Evolutionary conservation across 495 filamentous ascomycete species (phyloP).

Genomic region (Penicillium chermesinum): DNA sequence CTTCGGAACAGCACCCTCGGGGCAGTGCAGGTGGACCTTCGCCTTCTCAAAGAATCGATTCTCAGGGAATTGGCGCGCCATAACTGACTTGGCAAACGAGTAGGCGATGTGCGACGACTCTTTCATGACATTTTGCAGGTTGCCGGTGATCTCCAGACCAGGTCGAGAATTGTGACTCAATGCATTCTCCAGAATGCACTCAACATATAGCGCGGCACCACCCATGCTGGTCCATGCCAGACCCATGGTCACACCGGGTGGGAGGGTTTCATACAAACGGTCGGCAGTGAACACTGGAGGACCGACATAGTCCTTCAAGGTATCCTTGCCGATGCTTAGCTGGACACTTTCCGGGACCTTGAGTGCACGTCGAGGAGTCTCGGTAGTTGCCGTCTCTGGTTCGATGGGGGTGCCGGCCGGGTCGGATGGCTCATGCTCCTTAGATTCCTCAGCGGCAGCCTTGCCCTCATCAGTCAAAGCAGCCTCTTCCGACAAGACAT

Average conservation of each 20-base stretch:
- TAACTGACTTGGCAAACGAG: constrained; percentile 85
- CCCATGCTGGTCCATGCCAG: constrained; percentile 98
- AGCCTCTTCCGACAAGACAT: constrained; percentile 71
- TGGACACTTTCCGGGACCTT: constrained; percentile 84
- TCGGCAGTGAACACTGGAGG: constrained; percentile 94
- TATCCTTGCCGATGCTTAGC: constrained; percentile 81
- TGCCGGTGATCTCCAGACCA: constrained; percentile 84
- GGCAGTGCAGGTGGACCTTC: constrained; percentile 91
- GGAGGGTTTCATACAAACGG: constrained; percentile 88
- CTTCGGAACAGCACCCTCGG: constrained; percentile 94
- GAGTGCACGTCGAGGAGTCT: constrained; percentile 72
- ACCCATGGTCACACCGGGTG: constrained; percentile 97
- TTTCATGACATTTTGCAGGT: constrained; percentile 96
- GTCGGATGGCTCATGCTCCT: constrained; percentile 55
- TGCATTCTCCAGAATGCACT: constrained; percentile 86
- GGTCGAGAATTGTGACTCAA: constrained; percentile 67
- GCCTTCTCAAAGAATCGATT: constrained; percentile 98
- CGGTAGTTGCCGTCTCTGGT: constrained; percentile 65
- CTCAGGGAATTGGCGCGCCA: constrained; percentile 76
- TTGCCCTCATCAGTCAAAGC: constrained; percentile 88
- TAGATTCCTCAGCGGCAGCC: constrained; percentile 65
- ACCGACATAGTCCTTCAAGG: constrained; percentile 95
- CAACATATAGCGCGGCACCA: constrained; percentile 92
- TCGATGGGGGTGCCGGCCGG: constrained; percentile 53
- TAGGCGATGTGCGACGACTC: constrained; percentile 93